A percentile compares a stretch with the other conserved stretches of the same genome.
Evolutionary conservation across 1,284 basidiomycete genomes (phyloP).

Genomic region (Marasmius tenuissimus): DNA sequence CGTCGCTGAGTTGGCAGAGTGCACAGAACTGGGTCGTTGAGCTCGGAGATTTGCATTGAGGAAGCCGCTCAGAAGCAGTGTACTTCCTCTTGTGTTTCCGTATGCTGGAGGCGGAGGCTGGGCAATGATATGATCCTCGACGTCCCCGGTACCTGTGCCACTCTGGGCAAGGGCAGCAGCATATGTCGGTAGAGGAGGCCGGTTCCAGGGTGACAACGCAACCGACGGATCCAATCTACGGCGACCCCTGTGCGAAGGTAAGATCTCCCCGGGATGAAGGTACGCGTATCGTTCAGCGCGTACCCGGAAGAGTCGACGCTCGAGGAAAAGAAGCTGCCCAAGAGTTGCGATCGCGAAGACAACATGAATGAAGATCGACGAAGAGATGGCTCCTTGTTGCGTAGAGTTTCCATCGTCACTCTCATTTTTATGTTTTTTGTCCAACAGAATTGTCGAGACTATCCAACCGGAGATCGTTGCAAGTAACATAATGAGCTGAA

Average conservation of each 20-base stretch:
- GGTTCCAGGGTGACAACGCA: slow-evolving; percentile 66
- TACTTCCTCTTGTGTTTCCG: slow-evolving; percentile 69
- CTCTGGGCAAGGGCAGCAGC: slow-evolving; percentile 67
- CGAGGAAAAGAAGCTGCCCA: slow-evolving; percentile 58
- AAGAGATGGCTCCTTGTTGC: slow-evolving; percentile 18
- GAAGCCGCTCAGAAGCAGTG: slow-evolving; percentile 56
- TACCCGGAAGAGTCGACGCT: slow-evolving; percentile 59
- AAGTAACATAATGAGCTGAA: slow-evolving; percentile 44
- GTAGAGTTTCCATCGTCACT: background rate
- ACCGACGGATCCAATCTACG: slow-evolving; percentile 32
- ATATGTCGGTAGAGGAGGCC: slow-evolving; percentile 69
- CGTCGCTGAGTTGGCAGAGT: slow-evolving; percentile 27
- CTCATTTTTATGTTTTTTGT: slow-evolving; percentile 1
- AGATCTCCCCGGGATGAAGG: slow-evolving; percentile 55
- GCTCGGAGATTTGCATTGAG: slow-evolving; percentile 46
- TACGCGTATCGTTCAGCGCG: slow-evolving; percentile 64
- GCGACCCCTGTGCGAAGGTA: slow-evolving; percentile 42
- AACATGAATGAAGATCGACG: slow-evolving; percentile 58
- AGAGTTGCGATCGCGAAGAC: slow-evolving; percentile 50
- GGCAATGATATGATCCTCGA: slow-evolving; percentile 67
- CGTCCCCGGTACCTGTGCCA: slow-evolving; percentile 71
- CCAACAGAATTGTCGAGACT: slow-evolving; percentile 29
- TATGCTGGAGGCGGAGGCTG: slow-evolving; percentile 70
- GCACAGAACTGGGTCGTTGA: slow-evolving; percentile 41
- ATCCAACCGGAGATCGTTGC: slow-evolving; percentile 60